Base-by-base conservation (phyloP, 306 rosid species). In the Malus asiatica region DNA sequence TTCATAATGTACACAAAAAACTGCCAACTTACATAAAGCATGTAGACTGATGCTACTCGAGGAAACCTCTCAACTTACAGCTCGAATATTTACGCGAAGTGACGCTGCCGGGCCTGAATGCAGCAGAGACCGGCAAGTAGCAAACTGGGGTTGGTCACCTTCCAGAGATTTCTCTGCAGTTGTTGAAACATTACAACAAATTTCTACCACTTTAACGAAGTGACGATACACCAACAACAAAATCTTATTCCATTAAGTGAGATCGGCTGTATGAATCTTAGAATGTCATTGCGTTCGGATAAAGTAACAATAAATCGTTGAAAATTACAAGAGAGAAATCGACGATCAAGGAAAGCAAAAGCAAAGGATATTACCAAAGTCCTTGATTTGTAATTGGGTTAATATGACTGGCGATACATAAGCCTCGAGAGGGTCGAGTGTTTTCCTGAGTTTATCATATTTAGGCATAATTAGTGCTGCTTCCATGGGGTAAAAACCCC, bases 41-140 rank as follows among this genome's bases (percentile, higher is more conserved):
- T 55, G 52, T 61, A 70, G 60, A 61, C 52, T 73, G 52, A 52
- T 62, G 40, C 40, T 14, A 3, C 25, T 32, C 68, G 1, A 61
- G 35, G 68, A 75, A 64, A 66, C 52, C 38, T 69, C 81, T 67
- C 40, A 35, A 77, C 96, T 83, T 84, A 89, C 98, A 18, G 97
- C 98, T 68, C 93, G 86, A 45, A 95, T 95, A 75, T 90, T 90
- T 73, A 89, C 67, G 22, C 93, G 97, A 79, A 92, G 93, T 22
- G 98, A 89, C 23, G 92, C 91, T 77, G 97, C 98, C 67, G 96
- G 96, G 61, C 97, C 98, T 4, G 93, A 88, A 71, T 97, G 98
- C 57, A 89, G 89, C 30, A 90, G 83, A 72, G 96, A 89, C 76
- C 96, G 88, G 80, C 96, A 95, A 40, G 85, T 16, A 79, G 76